phyloP scores from a whole-genome alignment of 1,139 yeast species.

The Saccharomycopsis hybrid region DNA sequence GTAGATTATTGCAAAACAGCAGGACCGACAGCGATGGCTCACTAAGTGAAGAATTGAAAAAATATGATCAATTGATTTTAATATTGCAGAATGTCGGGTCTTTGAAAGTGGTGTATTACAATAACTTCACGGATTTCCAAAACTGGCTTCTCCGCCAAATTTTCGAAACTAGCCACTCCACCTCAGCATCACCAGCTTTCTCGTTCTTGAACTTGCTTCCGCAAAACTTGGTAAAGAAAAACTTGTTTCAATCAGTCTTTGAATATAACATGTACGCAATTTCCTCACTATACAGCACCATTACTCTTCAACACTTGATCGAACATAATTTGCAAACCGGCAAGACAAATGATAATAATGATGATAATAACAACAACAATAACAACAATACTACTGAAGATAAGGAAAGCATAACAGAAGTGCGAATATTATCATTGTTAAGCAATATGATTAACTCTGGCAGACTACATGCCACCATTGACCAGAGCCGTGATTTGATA shows the following conservation, averaged over 20 bases:
- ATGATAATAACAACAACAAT: background rate
- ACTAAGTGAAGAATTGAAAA: background rate
- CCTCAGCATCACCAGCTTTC: background rate
- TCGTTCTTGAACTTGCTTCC: constrained; percentile 1
- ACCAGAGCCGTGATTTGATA: background rate
- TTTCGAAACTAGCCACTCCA: background rate
- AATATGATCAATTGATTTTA: background rate
- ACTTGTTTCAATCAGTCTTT: constrained; percentile 12
- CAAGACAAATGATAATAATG: no score
- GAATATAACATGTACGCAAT: constrained; percentile 12
- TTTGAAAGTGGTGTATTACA: background rate
- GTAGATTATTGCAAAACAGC: background rate
- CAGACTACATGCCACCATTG: constrained; percentile 13
- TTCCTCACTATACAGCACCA: constrained; percentile 8
- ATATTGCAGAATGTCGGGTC: background rate
- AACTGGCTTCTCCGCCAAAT: background rate
- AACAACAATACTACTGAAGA: no score
- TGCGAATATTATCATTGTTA: background rate
- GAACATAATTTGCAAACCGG: background rate
- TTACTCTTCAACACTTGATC: constrained; percentile 6
- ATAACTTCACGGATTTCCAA: background rate
- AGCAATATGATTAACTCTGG: constrained; percentile 10
- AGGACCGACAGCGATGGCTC: background rate
- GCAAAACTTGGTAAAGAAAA: background rate
- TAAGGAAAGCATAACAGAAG: background rate